Base-by-base conservation (phyloP, 164 flowering plant genomes). In the Saururus chinensis region DNA sequence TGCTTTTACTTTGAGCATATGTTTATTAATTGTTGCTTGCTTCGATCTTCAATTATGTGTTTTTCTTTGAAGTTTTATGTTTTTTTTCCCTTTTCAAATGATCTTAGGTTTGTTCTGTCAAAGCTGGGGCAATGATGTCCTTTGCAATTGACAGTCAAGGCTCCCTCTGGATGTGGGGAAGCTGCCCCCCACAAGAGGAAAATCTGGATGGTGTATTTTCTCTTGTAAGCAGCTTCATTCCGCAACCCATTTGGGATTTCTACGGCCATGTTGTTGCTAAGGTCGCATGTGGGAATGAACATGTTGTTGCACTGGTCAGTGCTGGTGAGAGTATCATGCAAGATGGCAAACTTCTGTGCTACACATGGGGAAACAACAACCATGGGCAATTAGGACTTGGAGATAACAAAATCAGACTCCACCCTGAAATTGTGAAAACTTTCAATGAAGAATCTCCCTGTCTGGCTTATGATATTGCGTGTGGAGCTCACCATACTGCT, bases 211-310 rank as follows among this genome's bases (percentile, higher is more conserved):
- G 62, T 37, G 75, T 67, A 35, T 82, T 81, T 71, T 65, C 79
- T 23, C 71, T 83, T 60, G 63, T 51, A 53, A 84, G 81, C 72
- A 72, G 56, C 69, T 65, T 72, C 24, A 65, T 60, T 56, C 95
- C 98, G 42, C 21, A 73, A 26, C 95, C 89, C 45, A 76, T 92
- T 19, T 74, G 82, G 82, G 75, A 81, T 73, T 86, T 89, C 68
- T 73, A 81, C 65, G 96, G 98, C 40, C 92, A 77, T 65, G 79
- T 79, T 41, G 95, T 92, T 70, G 86, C 84, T 59, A 89, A 86
- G 68, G 98, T 92, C 51, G 98, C 95, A 41, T 92, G 95, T 76
- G 98, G 98, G 71, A 87, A 77, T 73, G 96, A 87, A 64, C 96
- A 92, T 76, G 76, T 87, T 51, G 81, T 92, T 14, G 96, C 93